Evolutionary conservation across 768 basidiomycete species (phyloP).

Genomic region (Suillus subalutaceus): DNA sequence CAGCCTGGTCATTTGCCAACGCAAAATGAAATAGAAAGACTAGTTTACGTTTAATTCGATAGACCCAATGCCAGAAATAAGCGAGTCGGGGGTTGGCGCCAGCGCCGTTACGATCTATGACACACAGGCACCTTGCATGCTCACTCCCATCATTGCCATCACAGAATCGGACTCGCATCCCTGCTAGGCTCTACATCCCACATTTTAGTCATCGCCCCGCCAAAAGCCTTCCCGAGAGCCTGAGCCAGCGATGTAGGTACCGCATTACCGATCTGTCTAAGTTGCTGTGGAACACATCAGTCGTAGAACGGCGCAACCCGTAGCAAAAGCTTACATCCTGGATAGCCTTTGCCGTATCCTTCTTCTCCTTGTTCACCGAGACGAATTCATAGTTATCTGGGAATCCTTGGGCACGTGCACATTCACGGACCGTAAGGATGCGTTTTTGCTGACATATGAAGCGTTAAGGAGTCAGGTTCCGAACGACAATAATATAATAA

Average conservation of each 20-base stretch:
- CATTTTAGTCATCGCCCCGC: slow-evolving; percentile 46
- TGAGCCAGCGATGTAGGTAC: slow-evolving; percentile 72
- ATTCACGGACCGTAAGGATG: slow-evolving; percentile 65
- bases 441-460: slow-evolving; percentile 61
- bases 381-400: slow-evolving; percentile 70
- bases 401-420: slow-evolving; percentile 78
- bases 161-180: slow-evolving; percentile 48
- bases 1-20: too few relatives aligned
- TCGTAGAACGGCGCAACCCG: not conserved
- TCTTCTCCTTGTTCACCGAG: slow-evolving; percentile 42
- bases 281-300: slow-evolving; percentile 50
- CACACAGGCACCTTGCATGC: not conserved
- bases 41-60: too few relatives aligned
- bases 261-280: slow-evolving; percentile 79
- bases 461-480: not conserved
- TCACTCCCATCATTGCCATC: slow-evolving; percentile 11
- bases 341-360: slow-evolving; percentile 27
- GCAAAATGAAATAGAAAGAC: too few relatives aligned
- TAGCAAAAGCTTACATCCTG: slow-evolving; percentile 51
- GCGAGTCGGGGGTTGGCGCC: too few relatives aligned
- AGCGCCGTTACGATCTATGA: not conserved
- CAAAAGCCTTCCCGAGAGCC: slow-evolving; percentile 55
- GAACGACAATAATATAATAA: not conserved
- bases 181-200: slow-evolving; percentile 46
- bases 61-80: too few relatives aligned